phyloP scores from a whole-genome alignment of 805 yeast species.

The Schizosaccharomyces pombe region DNA sequence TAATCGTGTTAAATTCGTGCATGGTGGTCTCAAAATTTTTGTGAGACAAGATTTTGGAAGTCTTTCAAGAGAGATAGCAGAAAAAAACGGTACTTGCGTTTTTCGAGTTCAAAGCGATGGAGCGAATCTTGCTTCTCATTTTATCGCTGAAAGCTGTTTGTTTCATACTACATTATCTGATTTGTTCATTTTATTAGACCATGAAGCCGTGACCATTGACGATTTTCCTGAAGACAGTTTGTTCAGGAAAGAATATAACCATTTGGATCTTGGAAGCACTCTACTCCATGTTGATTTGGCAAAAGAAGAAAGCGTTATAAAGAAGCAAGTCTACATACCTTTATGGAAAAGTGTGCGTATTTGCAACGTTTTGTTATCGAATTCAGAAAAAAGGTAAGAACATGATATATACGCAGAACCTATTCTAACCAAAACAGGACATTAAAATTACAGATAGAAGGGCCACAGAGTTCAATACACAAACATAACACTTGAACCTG shows the following conservation, averaged over 20 bases:
- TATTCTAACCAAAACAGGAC: not conserved
- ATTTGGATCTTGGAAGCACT: not conserved
- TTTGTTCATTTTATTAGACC: not conserved
- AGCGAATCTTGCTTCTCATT: not conserved
- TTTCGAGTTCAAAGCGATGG: slow-evolving; percentile 1
- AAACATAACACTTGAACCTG: too few relatives aligned
- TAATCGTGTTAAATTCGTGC: slow-evolving; percentile 62
- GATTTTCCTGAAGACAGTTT: not conserved
- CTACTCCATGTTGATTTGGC: not conserved
- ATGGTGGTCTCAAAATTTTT: slow-evolving; percentile 78
- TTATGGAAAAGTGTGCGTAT: not conserved
- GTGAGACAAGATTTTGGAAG: slow-evolving; percentile 42
- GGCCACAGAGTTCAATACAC: not conserved
- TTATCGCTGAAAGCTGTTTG: not conserved
- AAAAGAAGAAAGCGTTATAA: not conserved
- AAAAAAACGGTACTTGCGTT: not conserved
- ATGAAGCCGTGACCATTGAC: not conserved
- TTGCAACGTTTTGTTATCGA: not conserved
- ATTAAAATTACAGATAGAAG: not conserved
- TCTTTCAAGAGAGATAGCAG: not conserved
- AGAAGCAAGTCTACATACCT: not conserved
- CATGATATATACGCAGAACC: not conserved
- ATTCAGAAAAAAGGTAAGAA: not conserved
- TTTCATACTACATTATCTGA: not conserved
- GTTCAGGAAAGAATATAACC: not conserved